Conservation (phyloP, 108 stramenopile species). For the Schizochytrium sp. region DNA sequence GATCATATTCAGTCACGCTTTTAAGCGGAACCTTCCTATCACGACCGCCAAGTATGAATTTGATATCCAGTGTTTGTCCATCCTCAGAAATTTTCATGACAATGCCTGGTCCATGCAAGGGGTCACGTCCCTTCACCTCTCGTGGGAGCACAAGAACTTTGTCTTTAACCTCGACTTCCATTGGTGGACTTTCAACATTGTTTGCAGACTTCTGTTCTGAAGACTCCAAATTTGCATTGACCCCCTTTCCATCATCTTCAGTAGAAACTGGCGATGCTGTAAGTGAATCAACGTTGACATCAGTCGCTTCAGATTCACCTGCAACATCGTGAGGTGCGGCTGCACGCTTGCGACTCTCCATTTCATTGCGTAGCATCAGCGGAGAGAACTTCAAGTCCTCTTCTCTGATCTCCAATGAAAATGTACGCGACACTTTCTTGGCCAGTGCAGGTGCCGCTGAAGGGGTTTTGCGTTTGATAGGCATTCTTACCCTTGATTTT, state of each 20-base stretch:
- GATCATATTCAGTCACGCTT: neutral
- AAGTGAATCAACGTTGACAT: neutral
- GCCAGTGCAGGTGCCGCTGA: too few species aligned
- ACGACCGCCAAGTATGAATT: constrained; percentile 22
- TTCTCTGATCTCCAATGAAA: neutral
- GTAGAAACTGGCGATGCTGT: too few species aligned
- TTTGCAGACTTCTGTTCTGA: too few species aligned
- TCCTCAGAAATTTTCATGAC: neutral
- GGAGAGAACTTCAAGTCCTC: constrained; percentile 19
- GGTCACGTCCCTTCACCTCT: neutral
- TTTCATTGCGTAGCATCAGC: constrained; percentile 17
- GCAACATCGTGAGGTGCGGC: neutral
- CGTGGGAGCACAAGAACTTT: too few species aligned
- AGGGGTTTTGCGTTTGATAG: too few species aligned
- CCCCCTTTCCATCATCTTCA: too few species aligned
- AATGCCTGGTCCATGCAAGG: neutral
- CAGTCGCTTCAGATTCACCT: neutral
- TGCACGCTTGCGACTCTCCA: neutral
- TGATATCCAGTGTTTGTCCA: neutral
- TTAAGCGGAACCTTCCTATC: neutral
- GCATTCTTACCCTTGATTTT: too few species aligned
- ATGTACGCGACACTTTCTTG: too few species aligned
- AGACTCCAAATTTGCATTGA: too few species aligned
- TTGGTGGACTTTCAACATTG: too few species aligned
- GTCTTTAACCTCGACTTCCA: too few species aligned